Percentiles rank a stretch among this genome's conserved stretches.
phyloP scores from a whole-genome alignment of 2,329 filamentous ascomycete species.

The Aspergillus viridinutans region DNA sequence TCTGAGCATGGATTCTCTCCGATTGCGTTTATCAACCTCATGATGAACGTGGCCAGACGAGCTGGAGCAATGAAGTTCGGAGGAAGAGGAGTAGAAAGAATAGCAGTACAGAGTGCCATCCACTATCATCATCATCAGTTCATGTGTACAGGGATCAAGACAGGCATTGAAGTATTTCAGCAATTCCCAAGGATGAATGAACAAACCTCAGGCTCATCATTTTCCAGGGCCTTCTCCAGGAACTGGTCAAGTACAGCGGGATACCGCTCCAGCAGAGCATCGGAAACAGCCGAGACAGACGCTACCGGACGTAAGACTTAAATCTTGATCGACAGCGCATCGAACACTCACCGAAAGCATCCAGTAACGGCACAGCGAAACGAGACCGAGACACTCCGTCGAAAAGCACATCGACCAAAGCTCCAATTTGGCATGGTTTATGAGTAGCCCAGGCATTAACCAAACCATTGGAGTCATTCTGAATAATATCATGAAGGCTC shows the following conservation, averaged over 20 bases:
- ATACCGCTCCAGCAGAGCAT: slow-evolving; percentile 30
- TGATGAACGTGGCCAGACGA: slow-evolving; percentile 30
- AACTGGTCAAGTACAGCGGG: slow-evolving; percentile 34
- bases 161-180: background rate
- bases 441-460: slow-evolving; percentile 46
- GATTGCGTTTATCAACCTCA: slow-evolving; percentile 25
- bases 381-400: slow-evolving; percentile 50
- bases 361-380: slow-evolving; percentile 48
- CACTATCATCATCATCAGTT: slow-evolving; percentile 20
- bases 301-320: slow-evolving; percentile 20
- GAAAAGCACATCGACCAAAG: slow-evolving; percentile 44
- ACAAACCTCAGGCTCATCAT: slow-evolving; percentile 28
- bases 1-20: slow-evolving; percentile 27
- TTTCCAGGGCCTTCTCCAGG: slow-evolving; percentile 26
- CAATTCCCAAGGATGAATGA: background rate
- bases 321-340: background rate
- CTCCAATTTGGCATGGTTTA: slow-evolving; percentile 48
- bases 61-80: slow-evolving; percentile 26
- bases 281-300: slow-evolving; percentile 23
- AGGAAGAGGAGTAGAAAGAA: slow-evolving; percentile 35
- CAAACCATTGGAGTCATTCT: slow-evolving; percentile 26
- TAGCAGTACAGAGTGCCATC: slow-evolving; percentile 25
- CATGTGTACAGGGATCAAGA: background rate
- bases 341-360: slow-evolving; percentile 41
- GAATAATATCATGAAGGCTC: slow-evolving; percentile 27